These are phyloP conservation scores for Reutealis trisperma DNA, from an alignment of 345 rosid genomes.

Conservation along the genomic window DNA sequence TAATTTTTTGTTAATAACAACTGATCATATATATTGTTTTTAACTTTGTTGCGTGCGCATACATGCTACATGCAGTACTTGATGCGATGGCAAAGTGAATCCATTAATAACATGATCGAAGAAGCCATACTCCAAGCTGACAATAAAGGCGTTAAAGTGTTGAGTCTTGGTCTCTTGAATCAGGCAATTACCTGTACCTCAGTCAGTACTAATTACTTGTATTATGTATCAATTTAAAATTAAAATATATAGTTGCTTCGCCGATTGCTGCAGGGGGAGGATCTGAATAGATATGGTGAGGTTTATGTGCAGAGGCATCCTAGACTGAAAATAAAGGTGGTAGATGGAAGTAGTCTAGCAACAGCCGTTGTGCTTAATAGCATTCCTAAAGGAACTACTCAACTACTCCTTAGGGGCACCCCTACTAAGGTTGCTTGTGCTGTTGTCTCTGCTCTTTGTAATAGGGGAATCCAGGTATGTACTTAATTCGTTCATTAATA, in stretches of 20 bases:
- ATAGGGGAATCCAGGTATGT: conserved; percentile 52
- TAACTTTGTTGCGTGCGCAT: background rate
- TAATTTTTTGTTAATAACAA: too few species aligned
- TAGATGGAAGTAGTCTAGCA: conserved; percentile 68
- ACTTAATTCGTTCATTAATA: too few species aligned
- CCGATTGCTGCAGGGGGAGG: conserved; percentile 48
- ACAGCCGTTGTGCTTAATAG: conserved; percentile 52
- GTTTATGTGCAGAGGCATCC: conserved; percentile 48
- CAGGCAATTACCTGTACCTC: conserved; percentile 37
- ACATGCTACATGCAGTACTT: conserved; percentile 38
- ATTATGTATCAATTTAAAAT: too few species aligned
- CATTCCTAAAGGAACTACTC: conserved; percentile 55
- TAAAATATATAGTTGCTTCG: too few species aligned
- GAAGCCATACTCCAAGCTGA: conserved; percentile 59
- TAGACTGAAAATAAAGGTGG: conserved; percentile 47
- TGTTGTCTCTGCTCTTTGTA: conserved; percentile 43
- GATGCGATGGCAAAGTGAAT: conserved; percentile 31
- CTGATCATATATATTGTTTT: background rate
- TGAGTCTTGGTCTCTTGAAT: conserved; percentile 64
- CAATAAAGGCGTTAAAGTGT: conserved; percentile 51
- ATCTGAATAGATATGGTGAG: conserved; percentile 54
- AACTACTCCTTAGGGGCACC: conserved; percentile 48
- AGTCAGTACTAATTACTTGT: too few species aligned
- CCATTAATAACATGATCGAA: conserved; percentile 57
- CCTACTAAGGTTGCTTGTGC: conserved; percentile 58